Evolutionary conservation across 371 early-diverging fungal species (phyloP), one percentile per base, ranked within the genome.

Genomic region (Mortierella sp.): DNA sequence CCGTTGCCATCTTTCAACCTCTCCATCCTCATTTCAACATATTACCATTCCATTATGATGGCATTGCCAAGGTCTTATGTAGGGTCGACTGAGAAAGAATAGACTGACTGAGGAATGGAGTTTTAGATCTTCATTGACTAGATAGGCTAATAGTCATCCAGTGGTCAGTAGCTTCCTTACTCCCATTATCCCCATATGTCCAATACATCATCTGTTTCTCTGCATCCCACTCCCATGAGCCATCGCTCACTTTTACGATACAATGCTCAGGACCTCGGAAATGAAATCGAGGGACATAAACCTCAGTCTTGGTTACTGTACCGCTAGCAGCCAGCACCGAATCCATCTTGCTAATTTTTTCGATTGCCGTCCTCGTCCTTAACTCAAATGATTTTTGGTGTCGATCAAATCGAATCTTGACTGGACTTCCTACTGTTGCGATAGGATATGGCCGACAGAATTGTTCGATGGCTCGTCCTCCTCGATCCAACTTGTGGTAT

Each of bases 401-500:
- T 3, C 80, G 80, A 68, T 80, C 72, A 66, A 80, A 80, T 52
- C 14, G n/a, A 18, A 80, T 47, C 32, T 54, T 40, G 30, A 49
- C 30, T 3, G 80, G 80, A 9, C 43, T 64, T 0, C 80, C 80
- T 14, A 80, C 72, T 1, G 80, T 80, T 12, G 69, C 75, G 2
- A 80, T 51, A 5, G 80, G 80, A 30, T 80, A 80, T 2, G 80
- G 80, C 22, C 80, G 64, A 57, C 80, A 80, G 52, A 80, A 80
- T 40, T 75, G 75, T n/a, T 75, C 75, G 5, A 80, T 55, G 1
- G 80, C 80, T 3, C 80, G 68, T 2, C 75, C 80, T 10, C 80
- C 80, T 30, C 49, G 61, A n/a, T 80, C 75, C 30, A 64, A 37
- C 5, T 67, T 64, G 14, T 68, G 73, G 1, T 47, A 10, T 18